phyloP scores from a whole-genome alignment of 2,329 filamentous ascomycete genomes.

The Emergomyces pasteurianus region DNA sequence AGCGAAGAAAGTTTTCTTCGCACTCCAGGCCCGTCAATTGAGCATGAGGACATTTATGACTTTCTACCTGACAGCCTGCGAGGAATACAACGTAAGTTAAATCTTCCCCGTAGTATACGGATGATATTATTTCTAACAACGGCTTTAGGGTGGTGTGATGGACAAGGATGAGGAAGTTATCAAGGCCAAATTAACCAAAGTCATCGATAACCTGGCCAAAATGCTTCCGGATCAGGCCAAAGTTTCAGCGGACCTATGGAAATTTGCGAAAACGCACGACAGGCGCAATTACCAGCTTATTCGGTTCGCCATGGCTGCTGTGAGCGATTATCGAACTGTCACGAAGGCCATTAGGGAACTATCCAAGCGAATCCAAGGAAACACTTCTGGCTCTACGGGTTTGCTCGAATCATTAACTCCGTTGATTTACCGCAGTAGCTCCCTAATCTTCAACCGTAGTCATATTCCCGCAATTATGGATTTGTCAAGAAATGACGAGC shows the following conservation, averaged over 20 bases:
- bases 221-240: conserved; percentile 65
- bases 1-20: conserved; percentile 79
- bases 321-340: conserved; percentile 86
- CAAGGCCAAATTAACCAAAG: conserved; percentile 58
- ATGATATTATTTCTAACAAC: not conserved
- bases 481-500: conserved; percentile 71
- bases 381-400: conserved; percentile 36
- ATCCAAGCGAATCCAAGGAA: conserved; percentile 65
- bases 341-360: conserved; percentile 84
- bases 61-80: conserved; percentile 71
- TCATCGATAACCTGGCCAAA: conserved; percentile 60
- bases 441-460: conserved; percentile 85
- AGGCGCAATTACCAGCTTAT: conserved; percentile 82
- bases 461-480: conserved; percentile 86
- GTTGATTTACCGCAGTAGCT: conserved; percentile 69
- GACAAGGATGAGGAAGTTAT: conserved; percentile 52
- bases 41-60: conserved; percentile 61
- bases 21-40: conserved; percentile 66
- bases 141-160: conserved; percentile 56
- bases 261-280: conserved; percentile 84
- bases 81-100: conserved; percentile 58
- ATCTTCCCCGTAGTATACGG: not conserved
- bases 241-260: conserved; percentile 66
- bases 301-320: conserved; percentile 69
- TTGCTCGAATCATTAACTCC: conserved; percentile 71